These are phyloP conservation scores for Phytophthora pseudosyringae DNA, from an alignment of 352 stramenopile genomes.

Conservation along the genomic window DNA sequence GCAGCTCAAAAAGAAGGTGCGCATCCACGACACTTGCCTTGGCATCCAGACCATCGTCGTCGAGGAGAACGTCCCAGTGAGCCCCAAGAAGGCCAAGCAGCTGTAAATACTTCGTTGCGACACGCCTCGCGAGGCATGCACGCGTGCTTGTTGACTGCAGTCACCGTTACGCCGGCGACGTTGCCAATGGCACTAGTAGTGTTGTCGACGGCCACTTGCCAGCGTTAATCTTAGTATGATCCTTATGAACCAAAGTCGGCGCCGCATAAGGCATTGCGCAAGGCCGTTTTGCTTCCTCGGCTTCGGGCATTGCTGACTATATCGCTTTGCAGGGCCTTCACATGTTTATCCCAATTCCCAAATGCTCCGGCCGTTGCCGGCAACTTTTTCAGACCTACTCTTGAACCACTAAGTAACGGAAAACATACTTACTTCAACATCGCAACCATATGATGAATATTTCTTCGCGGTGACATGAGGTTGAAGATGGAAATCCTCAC, in stretches of 20 bases:
- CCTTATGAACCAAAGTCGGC: conserved; percentile 2
- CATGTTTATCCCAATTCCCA: conserved; percentile 10
- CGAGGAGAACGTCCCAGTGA: conserved; percentile 27
- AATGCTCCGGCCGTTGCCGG: not conserved
- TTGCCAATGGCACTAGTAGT: no score
- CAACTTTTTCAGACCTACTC: conserved; percentile 9
- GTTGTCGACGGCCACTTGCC: not conserved
- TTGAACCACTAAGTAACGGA: not conserved
- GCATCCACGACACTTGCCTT: conserved; percentile 52
- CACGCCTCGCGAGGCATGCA: not conserved
- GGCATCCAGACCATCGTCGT: conserved; percentile 74
- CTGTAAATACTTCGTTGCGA: conserved; percentile 28
- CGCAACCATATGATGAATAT: not conserved
- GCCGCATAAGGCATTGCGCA: not conserved
- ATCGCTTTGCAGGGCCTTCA: not conserved
- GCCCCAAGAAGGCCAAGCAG: conserved; percentile 40
- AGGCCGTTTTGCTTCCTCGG: conserved; percentile 6
- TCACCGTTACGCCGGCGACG: not conserved
- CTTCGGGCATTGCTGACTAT: not conserved
- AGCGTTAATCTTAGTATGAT: conserved; percentile 15
- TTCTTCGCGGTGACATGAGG: not conserved
- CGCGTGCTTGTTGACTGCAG: conserved; percentile 1
- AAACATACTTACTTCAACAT: conserved; percentile 1
- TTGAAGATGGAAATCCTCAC: conserved; percentile 12
- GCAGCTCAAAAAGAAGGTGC: conserved; percentile 67